These are phyloP conservation scores for Fraxinus angustifolia DNA, from an alignment of 305 asterid species.

Conservation along the genomic window DNA sequence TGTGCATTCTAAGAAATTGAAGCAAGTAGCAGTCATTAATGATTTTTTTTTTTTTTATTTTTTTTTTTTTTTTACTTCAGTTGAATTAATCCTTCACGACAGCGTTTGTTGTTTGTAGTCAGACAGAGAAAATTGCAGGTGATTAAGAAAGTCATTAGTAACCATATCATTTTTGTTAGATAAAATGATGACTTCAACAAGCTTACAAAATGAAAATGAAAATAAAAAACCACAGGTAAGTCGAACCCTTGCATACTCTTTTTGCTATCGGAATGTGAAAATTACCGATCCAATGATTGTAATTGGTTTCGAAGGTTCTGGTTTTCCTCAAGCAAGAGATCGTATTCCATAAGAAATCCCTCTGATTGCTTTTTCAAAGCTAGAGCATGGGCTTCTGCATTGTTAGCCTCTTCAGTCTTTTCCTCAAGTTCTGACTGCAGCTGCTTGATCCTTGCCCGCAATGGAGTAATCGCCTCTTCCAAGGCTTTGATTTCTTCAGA, in stretches of 20 bases:
- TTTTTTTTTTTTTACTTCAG: background rate
- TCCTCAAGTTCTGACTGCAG: background rate
- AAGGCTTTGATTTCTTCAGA: background rate
- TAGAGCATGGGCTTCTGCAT: background rate
- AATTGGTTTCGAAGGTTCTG: background rate
- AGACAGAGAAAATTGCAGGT: background rate
- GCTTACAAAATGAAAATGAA: background rate
- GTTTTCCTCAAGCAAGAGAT: conserved; percentile 1
- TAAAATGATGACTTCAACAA: background rate
- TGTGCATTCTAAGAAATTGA: background rate
- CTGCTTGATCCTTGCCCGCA: conserved; percentile 2
- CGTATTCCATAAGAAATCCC: conserved; percentile 1
- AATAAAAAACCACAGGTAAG: background rate
- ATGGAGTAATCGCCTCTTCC: background rate
- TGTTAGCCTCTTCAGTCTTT: background rate
- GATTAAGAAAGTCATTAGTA: background rate
- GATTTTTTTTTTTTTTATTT: background rate
- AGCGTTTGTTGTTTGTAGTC: background rate
- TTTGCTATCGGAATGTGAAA: background rate
- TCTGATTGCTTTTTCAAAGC: background rate
- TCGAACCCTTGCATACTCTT: background rate
- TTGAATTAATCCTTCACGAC: background rate
- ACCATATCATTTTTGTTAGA: background rate
- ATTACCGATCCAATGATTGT: background rate
- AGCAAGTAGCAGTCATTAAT: background rate